A percentile compares a stretch with the other conserved stretches of the same genome.
phyloP scores from a whole-genome alignment of 192 early-diverging fungal species.

The Coemansia guatemalensis region DNA sequence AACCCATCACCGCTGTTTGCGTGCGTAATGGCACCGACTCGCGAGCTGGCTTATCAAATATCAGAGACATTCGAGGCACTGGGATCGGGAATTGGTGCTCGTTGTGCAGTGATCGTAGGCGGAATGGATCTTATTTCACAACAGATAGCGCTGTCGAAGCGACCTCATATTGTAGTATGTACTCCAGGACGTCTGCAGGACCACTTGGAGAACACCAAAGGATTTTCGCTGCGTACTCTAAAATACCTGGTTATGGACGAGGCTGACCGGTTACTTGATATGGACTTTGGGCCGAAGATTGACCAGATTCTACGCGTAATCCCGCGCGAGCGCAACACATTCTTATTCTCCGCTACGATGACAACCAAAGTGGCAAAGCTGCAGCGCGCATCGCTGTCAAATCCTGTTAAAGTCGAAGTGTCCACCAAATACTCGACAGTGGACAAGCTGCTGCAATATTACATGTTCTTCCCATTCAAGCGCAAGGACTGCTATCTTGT shows the following conservation, averaged over 20 bases:
- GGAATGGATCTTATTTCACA: conserved; percentile 98
- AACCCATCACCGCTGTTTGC: conserved; percentile 89
- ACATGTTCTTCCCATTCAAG: conserved; percentile 95
- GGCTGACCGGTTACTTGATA: conserved; percentile 88
- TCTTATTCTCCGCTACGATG: conserved; percentile 97
- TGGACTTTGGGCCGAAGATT: conserved; percentile 97
- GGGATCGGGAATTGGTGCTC: conserved; percentile 87
- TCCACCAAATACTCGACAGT: conserved; percentile 96
- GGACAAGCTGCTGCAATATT: conserved; percentile 90
- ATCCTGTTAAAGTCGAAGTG: conserved; percentile 96
- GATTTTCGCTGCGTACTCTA: conserved; percentile 85
- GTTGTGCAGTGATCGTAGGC: conserved; percentile 89
- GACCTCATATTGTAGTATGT: conserved; percentile 92
- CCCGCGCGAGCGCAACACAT: conserved; percentile 89
- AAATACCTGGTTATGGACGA: conserved; percentile 96
- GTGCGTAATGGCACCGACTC: conserved; percentile 95
- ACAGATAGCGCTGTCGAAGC: conserved; percentile 89
- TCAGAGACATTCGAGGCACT: conserved; percentile 89
- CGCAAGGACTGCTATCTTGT: conserved; percentile 93
- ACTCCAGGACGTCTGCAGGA: conserved; percentile 95
- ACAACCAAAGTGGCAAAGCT: conserved; percentile 98
- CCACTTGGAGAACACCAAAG: conserved; percentile 98
- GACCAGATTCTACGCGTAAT: conserved; percentile 92
- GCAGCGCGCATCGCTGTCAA: conserved; percentile 82
- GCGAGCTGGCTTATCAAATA: conserved; percentile 96